phyloP scores from a whole-genome alignment of 805 yeast genomes.

The Kazachstania viticola region DNA sequence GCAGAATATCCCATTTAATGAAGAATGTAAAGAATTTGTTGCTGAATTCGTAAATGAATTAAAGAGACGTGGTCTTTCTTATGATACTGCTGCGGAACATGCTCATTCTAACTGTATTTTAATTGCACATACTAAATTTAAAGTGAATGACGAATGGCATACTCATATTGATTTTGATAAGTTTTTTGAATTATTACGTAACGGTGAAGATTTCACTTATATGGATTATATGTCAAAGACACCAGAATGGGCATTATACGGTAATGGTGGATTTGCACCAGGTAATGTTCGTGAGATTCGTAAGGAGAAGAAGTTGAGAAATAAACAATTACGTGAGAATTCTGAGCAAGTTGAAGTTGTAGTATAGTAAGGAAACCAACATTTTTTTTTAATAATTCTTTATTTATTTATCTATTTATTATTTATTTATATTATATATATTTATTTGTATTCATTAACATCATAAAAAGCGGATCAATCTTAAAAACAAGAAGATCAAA shows the following conservation, averaged over 20 bases:
- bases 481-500: conserved; percentile 11
- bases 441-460: not conserved
- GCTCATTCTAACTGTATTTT: conserved; percentile 90
- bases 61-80: conserved; percentile 51
- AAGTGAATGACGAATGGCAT: conserved; percentile 63
- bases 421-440: not conserved
- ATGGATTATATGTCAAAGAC: conserved; percentile 74
- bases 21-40: conserved; percentile 75
- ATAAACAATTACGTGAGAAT: not conserved
- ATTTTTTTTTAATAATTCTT: not conserved
- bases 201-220: conserved; percentile 58
- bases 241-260: conserved; percentile 88
- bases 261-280: conserved; percentile 87
- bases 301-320: conserved; percentile 35
- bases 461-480: conserved; percentile 6
- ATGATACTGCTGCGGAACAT: conserved; percentile 88
- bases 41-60: conserved; percentile 49
- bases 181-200: conserved; percentile 57
- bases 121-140: conserved; percentile 65
- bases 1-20: conserved; percentile 93
- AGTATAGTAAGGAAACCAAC: not conserved
- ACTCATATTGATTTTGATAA: conserved; percentile 79
- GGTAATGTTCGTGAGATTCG: conserved; percentile 60
- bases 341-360: not conserved
- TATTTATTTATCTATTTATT: conserved; percentile 2